Base-by-base conservation (phyloP, 768 basidiomycete genomes). In the Leccinum arenicola region DNA sequence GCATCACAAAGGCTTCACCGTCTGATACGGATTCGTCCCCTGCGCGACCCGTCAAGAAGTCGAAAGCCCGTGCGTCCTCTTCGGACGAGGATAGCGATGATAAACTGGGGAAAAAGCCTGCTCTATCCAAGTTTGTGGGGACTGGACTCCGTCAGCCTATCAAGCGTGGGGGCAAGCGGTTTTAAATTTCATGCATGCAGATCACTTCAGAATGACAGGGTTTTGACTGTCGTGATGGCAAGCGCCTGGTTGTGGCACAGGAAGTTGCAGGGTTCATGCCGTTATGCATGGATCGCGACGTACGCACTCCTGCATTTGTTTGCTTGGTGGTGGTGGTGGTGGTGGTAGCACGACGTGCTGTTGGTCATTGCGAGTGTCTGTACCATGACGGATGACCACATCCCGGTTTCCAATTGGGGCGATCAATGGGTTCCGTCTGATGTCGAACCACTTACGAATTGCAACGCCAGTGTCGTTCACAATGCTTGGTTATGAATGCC, bases 91-190 rank as follows among this genome's bases (percentile, higher is more conserved):
- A 87, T 65, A 88, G 85, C 66, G 86, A 85, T 62, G 77, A 74
- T 21, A 84, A 81, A 38, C 77, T 77, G 35, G 81, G 76, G 69
- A 77, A 70, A 53, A 73, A 73, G 33, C 70, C 77, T 23, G 72
- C 78, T 51, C 76, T 74, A 64, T 70, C 77, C 55, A 82, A 74
- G 61, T 72, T 71, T 59, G 78, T 77, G 48, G 62, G 68, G 51
- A 68, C 70, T 55, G 85, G 85, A 43, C 78, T 84, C 48, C 82
- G 84, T 65, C 89, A 92, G 64, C 90, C 90, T 5, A 77, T 91
- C 61, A 91, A 86, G 73, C 82, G 89, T 63, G 87, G 87, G 36
- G 88, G 85, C 31, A 88, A 84, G 70, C 82, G 86, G 61, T 71
- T 92, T 89, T 77, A 90, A 78, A 79, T 61, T 50, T 55, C 27